Conservation (phyloP, 306 rosid genomes). For the Styphnolobium japonicum region DNA sequence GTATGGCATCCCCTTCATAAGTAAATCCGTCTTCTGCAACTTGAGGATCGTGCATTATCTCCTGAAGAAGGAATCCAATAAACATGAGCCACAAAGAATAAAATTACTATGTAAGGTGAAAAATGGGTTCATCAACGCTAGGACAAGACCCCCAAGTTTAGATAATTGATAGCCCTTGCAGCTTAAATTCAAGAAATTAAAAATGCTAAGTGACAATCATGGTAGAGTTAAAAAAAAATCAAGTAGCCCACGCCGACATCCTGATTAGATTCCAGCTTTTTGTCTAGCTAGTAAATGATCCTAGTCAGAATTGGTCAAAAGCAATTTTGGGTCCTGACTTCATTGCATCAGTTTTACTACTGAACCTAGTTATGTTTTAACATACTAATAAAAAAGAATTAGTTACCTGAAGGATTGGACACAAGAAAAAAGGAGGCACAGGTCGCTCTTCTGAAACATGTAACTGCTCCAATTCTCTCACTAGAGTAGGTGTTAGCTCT, state of each 20-base stretch:
- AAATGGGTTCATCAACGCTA: not conserved
- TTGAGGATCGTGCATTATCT: slow-evolving; percentile 89
- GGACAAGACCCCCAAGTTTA: too few relatives aligned
- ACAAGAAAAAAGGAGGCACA: slow-evolving; percentile 73
- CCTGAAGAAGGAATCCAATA: slow-evolving; percentile 53
- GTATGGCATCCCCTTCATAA: slow-evolving; percentile 89
- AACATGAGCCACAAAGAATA: slow-evolving; percentile 16
- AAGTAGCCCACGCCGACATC: not conserved
- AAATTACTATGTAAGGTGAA: not conserved
- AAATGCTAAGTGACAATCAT: not conserved
- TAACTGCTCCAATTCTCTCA: slow-evolving; percentile 72
- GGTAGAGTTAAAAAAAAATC: not conserved
- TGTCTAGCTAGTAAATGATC: not conserved
- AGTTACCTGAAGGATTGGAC: slow-evolving; percentile 82
- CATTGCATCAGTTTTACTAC: not conserved
- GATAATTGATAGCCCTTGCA: not conserved
- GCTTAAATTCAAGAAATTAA: not conserved
- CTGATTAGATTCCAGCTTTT: not conserved
- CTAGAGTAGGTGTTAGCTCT: slow-evolving; percentile 67
- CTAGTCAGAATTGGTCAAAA: not conserved
- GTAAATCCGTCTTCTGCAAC: slow-evolving; percentile 92
- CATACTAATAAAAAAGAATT: not conserved
- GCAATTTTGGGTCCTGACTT: not conserved
- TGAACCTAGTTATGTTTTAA: not conserved
- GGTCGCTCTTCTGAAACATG: slow-evolving; percentile 70